Conservation (phyloP, 2,329 filamentous ascomycete species). For the Cordyceps cateniannulata region DNA sequence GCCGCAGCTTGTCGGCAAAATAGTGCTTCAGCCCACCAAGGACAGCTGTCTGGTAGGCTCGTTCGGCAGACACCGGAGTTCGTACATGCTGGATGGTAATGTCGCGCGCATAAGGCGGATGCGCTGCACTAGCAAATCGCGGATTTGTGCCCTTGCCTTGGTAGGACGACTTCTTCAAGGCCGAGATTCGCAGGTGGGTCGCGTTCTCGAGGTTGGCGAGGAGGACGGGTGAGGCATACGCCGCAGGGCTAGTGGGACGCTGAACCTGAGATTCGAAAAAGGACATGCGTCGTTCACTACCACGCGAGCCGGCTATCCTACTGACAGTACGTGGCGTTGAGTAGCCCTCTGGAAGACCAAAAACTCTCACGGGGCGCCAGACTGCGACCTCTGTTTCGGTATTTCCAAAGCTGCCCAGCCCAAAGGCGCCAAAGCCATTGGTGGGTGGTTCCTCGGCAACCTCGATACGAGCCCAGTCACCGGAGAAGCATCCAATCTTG, state of each 20-base stretch:
- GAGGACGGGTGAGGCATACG: slow-evolving; percentile 78
- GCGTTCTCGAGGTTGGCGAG: slow-evolving; percentile 79
- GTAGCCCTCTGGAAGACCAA: slow-evolving; percentile 75
- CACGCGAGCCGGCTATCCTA: slow-evolving; percentile 50
- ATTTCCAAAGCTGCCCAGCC: slow-evolving; percentile 54
- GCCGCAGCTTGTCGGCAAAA: slow-evolving; percentile 74
- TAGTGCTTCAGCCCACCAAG: slow-evolving; percentile 82
- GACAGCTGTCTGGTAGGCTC: slow-evolving; percentile 76
- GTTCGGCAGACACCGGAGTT: slow-evolving; percentile 81
- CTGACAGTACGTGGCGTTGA: slow-evolving; percentile 50
- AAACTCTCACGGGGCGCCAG: slow-evolving; percentile 84
- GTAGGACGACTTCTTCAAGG: slow-evolving; percentile 50
- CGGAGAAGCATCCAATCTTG: slow-evolving; percentile 92
- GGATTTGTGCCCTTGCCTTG: slow-evolving; percentile 46
- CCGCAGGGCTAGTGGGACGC: slow-evolving; percentile 50
- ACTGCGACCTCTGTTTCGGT: slow-evolving; percentile 50
- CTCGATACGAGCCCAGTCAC: slow-evolving; percentile 90
- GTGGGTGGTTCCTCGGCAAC: slow-evolving; percentile 64
- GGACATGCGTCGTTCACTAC: slow-evolving; percentile 46
- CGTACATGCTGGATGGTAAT: slow-evolving; percentile 84
- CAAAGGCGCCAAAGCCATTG: slow-evolving; percentile 60
- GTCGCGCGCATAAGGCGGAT: slow-evolving; percentile 59
- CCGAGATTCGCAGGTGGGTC: slow-evolving; percentile 70
- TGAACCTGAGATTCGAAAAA: slow-evolving; percentile 65
- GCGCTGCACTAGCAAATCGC: slow-evolving; percentile 48